Base-by-base conservation (phyloP, 129 eudicot genomes). In the Tagetes erecta region DNA sequence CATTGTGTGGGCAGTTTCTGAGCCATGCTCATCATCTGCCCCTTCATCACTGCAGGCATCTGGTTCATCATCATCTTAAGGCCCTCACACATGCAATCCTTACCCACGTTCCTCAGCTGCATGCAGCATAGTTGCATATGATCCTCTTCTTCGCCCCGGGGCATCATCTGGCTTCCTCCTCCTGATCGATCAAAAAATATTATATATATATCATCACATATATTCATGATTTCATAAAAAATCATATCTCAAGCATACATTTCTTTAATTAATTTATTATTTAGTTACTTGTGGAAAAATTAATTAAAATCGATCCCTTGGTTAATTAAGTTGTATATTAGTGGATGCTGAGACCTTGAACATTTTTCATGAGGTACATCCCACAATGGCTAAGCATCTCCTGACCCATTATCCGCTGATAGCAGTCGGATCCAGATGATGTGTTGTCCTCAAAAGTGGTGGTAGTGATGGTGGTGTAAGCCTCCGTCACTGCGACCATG, bases 301-400 rank as follows among this genome's bases (percentile, higher is more conserved):
- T 20, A 20, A 20, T 20, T 20, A 20, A 20, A 20, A 20, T 20
- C 27, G 27, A 20, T 20, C 27, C 27, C 27, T 20, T 20, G 27
- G 27, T 20, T 20, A 20, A 20, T 20, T 20, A 20, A 20, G 27
- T 20, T 20, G 27, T 20, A 20, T 20, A 20, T 20, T 20, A 20
- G 27, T 20, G 27, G 12, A 50, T 50, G 13, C 3, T 1, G 30
- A 8, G 2, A 34, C 27, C n/a, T 9, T 33, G 34, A 11, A 14
- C 8, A 2, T 10, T 14, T 0, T 1, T 20, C 1, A 14, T 38
- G 20, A 80, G 57, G 57, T 80, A 74, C 80, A 59, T 80, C 68
- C 27, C 33, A n/a, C 84, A 80, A 33, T 80, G 84, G 72, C 11
- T 46, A 35, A 74, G 84, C 82, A 63, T 65, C 50, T 52, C 46